Percentiles rank a stretch among this genome's conserved stretches.
These are phyloP conservation scores for Aspergillus pseudotamarii DNA, from an alignment of 2,329 filamentous ascomycete species.

Conservation along the genomic window DNA sequence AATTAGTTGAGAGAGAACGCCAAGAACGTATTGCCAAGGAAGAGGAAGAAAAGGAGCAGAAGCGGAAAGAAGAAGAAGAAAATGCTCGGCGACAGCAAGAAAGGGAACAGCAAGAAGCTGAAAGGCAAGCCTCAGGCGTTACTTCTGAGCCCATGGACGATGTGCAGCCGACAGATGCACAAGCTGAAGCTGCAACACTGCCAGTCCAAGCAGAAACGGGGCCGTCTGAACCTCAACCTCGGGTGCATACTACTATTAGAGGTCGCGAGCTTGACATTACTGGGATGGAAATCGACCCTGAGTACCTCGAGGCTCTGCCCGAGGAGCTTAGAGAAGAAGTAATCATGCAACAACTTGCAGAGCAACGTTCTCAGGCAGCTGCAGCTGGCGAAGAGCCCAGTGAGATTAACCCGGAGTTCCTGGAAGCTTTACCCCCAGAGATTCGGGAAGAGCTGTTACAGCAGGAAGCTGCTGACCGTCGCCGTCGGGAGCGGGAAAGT, in stretches of 20 bases:
- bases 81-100: slow-evolving; percentile 64
- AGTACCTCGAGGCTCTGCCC: slow-evolving; percentile 94
- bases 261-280: slow-evolving; percentile 92
- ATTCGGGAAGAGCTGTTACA: slow-evolving; percentile 88
- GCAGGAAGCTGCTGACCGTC: slow-evolving; percentile 85
- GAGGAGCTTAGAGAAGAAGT: slow-evolving; percentile 97
- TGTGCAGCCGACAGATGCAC: slow-evolving; percentile 60
- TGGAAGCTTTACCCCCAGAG: slow-evolving; percentile 88
- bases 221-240: slow-evolving; percentile 53
- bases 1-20: slow-evolving; percentile 63
- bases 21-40: slow-evolving; percentile 67
- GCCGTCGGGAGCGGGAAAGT: slow-evolving; percentile 83
- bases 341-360: slow-evolving; percentile 84
- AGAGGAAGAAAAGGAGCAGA: slow-evolving; percentile 72
- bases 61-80: slow-evolving; percentile 68
- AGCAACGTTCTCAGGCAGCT: slow-evolving; percentile 76
- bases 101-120: slow-evolving; percentile 63
- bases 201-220: slow-evolving; percentile 48
- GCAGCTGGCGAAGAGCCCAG: slow-evolving; percentile 66
- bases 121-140: slow-evolving; percentile 50
- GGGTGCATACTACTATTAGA: slow-evolving; percentile 80
- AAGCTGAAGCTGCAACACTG: slow-evolving; percentile 34
- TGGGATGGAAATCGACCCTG: slow-evolving; percentile 87
- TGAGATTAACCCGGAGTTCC: slow-evolving; percentile 83
- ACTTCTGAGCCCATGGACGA: slow-evolving; percentile 72